A percentile compares a stretch with the other conserved stretches of the same genome.
phyloP scores from a whole-genome alignment of 2,329 filamentous ascomycete genomes.

The Paradendryphiella salina region DNA sequence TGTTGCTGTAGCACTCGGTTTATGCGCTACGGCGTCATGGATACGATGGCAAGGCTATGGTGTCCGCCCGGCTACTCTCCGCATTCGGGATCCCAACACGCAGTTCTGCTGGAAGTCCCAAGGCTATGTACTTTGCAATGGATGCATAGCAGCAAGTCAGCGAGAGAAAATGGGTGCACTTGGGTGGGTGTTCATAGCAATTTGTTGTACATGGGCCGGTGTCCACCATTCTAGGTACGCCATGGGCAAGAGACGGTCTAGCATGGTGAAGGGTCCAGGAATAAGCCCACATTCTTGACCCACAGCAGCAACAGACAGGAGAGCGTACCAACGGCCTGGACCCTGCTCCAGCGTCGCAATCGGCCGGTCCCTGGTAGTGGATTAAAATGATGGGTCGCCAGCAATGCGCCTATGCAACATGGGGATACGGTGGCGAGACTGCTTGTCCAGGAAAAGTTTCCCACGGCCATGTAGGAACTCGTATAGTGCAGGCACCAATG shows the following conservation, averaged over 20 bases:
- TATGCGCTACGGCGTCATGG: neutral
- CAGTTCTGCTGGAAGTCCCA: neutral
- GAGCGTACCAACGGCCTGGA: neutral
- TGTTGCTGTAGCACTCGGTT: neutral
- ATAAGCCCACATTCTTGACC: conserved; percentile 7
- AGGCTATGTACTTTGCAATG: neutral
- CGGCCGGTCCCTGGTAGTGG: neutral
- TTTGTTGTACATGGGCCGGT: neutral
- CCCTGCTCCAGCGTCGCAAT: conserved; percentile 9
- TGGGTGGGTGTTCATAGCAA: neutral
- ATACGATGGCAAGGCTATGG: neutral
- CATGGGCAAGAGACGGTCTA: neutral
- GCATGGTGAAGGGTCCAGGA: conserved; percentile 12
- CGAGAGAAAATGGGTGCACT: neutral
- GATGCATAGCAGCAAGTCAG: neutral
- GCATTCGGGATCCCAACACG: too few relatives aligned
- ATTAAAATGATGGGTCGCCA: neutral
- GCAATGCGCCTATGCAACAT: too few relatives aligned
- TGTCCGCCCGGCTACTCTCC: too few relatives aligned
- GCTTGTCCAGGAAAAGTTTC: neutral
- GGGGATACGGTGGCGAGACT: neutral
- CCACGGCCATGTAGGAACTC: neutral
- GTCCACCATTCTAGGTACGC: neutral
- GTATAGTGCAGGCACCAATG: conserved; percentile 1
- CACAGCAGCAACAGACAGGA: conserved; percentile 5